Evolutionary conservation across 78 protist genomes (phyloP), one percentile per base, ranked within the genome.

Genomic region (Chrysochromulina tobinii): DNA sequence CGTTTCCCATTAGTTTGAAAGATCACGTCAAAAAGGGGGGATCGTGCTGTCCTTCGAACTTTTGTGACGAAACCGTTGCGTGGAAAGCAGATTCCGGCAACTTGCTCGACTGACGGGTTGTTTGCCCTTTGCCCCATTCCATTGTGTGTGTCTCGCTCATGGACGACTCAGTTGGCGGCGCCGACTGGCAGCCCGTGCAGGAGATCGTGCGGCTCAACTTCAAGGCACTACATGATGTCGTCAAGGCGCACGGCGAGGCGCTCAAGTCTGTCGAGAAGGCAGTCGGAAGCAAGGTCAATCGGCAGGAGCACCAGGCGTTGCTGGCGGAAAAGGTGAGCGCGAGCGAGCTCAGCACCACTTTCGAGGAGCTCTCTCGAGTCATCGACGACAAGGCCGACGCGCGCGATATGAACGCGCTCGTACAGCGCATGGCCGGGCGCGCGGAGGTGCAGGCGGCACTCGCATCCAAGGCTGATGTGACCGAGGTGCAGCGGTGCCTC

Each of bases 181-280:
- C 5, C 53, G 54, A 72, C 53, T 72, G 81, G 81, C 81, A 15
- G 81, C 81, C 81, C 5, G 81, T 72, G 53, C 81, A 23, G 12
- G 85, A 77, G 59, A 51, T 77, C 5, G 57, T 77, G 3, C 57
- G 85, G 25, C 85, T 77, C 61, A 77, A 57, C 9, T 77, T 77
- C 59, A 77, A 77, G 85, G 85, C 85, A 7, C 61, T 77, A 6
- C 85, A 77, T 59, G 85, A 77, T 17, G 85, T 77, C 5, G 57
- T 77, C 61, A 11, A n/a, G 1, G 85, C 85, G 14, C 85, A 77
- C 27, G 85, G 61, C 11, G 85, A 77, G 2, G 61, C 57, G 85
- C 50, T 77, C 85, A 48, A 53, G 61, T 18, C 5, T 5, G 5
- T 77, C 55, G 85, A 77, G 59, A 3, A 15, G 7, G 57, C 25